Conservation (phyloP, 768 basidiomycete genomes). For the Suillus lakei region DNA sequence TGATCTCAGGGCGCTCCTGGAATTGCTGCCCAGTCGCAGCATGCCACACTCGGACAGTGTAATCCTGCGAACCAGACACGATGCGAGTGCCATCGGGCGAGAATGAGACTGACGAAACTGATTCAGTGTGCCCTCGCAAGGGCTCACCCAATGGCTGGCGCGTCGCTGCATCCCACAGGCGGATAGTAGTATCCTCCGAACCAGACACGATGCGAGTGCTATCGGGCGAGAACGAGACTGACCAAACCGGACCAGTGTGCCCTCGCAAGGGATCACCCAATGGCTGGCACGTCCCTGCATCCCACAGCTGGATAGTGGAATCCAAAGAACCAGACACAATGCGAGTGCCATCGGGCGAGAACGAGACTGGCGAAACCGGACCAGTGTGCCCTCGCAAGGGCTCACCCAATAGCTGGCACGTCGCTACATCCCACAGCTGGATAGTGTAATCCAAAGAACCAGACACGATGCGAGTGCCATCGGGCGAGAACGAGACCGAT, state of each 20-base stretch:
- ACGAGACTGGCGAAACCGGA: background rate
- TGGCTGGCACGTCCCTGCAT: slow-evolving; percentile 19
- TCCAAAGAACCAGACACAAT: background rate
- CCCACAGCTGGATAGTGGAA: slow-evolving; percentile 10
- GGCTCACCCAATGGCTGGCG: too few relatives aligned
- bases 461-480: slow-evolving; percentile 23
- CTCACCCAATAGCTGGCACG: background rate
- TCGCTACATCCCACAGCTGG: slow-evolving; percentile 21
- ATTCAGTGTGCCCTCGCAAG: too few relatives aligned
- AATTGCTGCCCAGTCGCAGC: too few relatives aligned
- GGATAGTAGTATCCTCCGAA: slow-evolving; percentile 3
- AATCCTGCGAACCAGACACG: too few relatives aligned
- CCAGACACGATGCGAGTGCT: background rate
- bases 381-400: background rate
- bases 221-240: background rate
- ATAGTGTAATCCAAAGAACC: slow-evolving; percentile 19
- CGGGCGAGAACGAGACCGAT: slow-evolving; percentile 22
- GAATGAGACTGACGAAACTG: too few relatives aligned
- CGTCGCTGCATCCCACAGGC: slow-evolving; percentile 2
- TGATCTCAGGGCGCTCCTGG: background rate
- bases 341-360: slow-evolving; percentile 8
- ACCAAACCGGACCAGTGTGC: background rate
- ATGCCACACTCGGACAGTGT: too few relatives aligned
- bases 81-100: too few relatives aligned
- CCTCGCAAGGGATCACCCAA: slow-evolving; percentile 12